These are phyloP conservation scores for Crithidia fasciculata DNA, from an alignment of 208 protist genomes.

Conservation along the genomic window DNA sequence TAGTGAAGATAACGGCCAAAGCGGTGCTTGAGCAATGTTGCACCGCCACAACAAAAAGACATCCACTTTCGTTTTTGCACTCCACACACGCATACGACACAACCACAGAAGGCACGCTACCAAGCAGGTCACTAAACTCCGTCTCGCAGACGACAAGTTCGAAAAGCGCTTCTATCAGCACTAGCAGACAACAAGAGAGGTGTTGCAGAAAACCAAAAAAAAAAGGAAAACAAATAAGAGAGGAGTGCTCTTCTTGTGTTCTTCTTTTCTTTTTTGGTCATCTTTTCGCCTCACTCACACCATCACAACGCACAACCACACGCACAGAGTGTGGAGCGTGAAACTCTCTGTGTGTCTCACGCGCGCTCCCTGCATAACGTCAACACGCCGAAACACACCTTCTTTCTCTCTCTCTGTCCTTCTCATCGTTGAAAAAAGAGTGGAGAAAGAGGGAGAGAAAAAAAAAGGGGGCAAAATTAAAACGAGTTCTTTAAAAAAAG, in stretches of 20 bases:
- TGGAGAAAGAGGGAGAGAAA: neutral
- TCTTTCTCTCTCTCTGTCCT: no score
- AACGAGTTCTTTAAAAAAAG: no score
- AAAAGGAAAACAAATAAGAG: neutral
- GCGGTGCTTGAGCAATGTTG: neutral
- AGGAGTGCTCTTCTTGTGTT: no score
- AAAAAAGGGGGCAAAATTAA: neutral
- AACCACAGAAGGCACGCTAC: neutral
- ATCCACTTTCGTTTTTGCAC: no score
- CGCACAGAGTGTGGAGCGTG: constrained; percentile 18
- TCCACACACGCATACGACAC: neutral
- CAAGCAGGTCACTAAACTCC: constrained; percentile 18
- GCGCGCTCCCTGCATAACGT: constrained; percentile 2
- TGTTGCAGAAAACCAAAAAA: neutral
- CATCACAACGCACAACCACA: neutral
- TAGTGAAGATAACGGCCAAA: neutral
- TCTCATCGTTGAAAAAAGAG: neutral
- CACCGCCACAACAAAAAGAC: no score
- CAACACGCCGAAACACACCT: no score
- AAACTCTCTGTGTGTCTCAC: constrained; percentile 1
- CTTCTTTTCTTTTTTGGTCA: no score
- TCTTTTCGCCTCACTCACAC: neutral
- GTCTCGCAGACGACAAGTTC: constrained; percentile 4
- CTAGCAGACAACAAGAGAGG: neutral
- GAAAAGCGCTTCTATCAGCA: constrained; percentile 12